Evolutionary conservation across 1,284 basidiomycete species (phyloP).

Genomic region (Cutaneotrichosporon dermatis): DNA sequence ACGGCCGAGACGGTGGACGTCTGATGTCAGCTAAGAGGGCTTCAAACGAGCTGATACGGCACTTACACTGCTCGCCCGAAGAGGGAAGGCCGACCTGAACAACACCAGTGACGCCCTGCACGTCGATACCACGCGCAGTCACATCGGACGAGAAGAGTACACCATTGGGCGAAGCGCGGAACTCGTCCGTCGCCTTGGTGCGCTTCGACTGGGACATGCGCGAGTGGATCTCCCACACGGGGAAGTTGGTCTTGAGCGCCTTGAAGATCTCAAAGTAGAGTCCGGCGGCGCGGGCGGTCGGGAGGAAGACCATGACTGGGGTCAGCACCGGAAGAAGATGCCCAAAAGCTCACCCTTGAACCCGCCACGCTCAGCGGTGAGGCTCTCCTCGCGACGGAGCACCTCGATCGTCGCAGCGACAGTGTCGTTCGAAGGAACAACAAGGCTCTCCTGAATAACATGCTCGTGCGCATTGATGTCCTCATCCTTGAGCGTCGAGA

Average conservation of each 20-base stretch:
- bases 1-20: slow-evolving; percentile 52
- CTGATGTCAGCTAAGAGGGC: slow-evolving; percentile 17
- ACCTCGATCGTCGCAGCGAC: slow-evolving; percentile 51
- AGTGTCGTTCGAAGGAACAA: slow-evolving; percentile 51
- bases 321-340: slow-evolving; percentile 13
- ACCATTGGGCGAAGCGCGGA: slow-evolving; percentile 54
- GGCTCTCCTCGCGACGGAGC: slow-evolving; percentile 42
- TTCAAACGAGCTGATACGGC: background rate
- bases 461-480: slow-evolving; percentile 65
- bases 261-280: slow-evolving; percentile 56
- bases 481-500: slow-evolving; percentile 60
- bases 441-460: slow-evolving; percentile 57
- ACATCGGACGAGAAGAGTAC: slow-evolving; percentile 53
- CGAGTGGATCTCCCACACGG: slow-evolving; percentile 45
- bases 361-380: slow-evolving; percentile 24
- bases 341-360: slow-evolving; percentile 37
- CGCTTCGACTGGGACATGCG: slow-evolving; percentile 48
- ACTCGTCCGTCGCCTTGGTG: slow-evolving; percentile 54
- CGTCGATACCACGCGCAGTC: slow-evolving; percentile 55
- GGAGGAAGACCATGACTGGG: slow-evolving; percentile 59
- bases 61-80: slow-evolving; percentile 49
- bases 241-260: slow-evolving; percentile 23
- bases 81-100: slow-evolving; percentile 56
- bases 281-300: slow-evolving; percentile 62
- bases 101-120: slow-evolving; percentile 51